phyloP scores from a whole-genome alignment of 1,284 basidiomycete genomes.

The Ceratobasidium sp. region DNA sequence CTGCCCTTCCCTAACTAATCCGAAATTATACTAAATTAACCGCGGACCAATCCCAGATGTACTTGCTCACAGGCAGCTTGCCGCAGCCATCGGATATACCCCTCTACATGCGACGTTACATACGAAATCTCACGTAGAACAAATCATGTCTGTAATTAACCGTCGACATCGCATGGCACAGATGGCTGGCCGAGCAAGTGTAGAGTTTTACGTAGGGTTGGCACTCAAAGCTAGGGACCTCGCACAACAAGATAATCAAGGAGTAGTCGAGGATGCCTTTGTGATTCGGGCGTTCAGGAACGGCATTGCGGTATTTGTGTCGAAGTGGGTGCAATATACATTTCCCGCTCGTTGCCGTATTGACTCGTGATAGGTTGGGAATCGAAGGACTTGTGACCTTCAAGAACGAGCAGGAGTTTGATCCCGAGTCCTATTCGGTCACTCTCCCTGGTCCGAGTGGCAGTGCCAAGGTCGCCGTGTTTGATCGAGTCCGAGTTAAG shows the following conservation, averaged over 20 bases:
- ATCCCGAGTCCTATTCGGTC: slow-evolving; percentile 88
- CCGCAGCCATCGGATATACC: slow-evolving; percentile 85
- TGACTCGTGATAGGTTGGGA: slow-evolving; percentile 66
- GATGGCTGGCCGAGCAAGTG: slow-evolving; percentile 92
- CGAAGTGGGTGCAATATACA: slow-evolving; percentile 65
- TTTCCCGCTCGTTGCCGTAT: slow-evolving; percentile 25
- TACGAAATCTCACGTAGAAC: slow-evolving; percentile 88
- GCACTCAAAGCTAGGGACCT: slow-evolving; percentile 75
- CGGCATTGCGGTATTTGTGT: slow-evolving; percentile 94
- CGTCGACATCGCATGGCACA: slow-evolving; percentile 94
- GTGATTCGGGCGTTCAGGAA: slow-evolving; percentile 95
- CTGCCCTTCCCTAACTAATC: slow-evolving; percentile 56
- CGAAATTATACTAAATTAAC: slow-evolving; percentile 55
- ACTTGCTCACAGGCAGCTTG: slow-evolving; percentile 90
- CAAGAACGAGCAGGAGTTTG: slow-evolving; percentile 85
- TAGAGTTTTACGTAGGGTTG: slow-evolving; percentile 96
- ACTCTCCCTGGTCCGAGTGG: slow-evolving; percentile 63
- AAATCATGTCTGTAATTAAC: slow-evolving; percentile 86
- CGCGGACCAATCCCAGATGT: slow-evolving; percentile 71
- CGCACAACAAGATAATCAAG: slow-evolving; percentile 38
- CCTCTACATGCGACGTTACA: slow-evolving; percentile 86
- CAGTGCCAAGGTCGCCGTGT: slow-evolving; percentile 73
- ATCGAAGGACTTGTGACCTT: slow-evolving; percentile 94
- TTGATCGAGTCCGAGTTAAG: slow-evolving; percentile 89
- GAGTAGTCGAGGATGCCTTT: slow-evolving; percentile 83